Conservation (phyloP, 2,329 filamentous ascomycete species). For the Hysterium pulicare region DNA sequence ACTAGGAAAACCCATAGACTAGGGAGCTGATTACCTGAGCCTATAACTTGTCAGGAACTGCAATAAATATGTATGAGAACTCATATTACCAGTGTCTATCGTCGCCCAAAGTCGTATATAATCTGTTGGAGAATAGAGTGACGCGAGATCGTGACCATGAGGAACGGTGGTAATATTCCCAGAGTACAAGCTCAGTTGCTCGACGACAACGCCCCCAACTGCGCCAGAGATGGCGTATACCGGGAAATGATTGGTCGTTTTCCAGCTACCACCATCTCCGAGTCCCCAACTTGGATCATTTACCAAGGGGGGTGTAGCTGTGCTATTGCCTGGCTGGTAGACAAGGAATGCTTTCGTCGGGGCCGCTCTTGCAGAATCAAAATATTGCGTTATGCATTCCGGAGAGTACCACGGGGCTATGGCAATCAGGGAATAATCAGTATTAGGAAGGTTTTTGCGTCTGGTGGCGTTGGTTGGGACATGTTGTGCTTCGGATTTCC, state of each 20-base stretch:
- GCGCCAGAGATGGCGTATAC: slow-evolving; percentile 75
- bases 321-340: slow-evolving; percentile 48
- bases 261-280: slow-evolving; percentile 69
- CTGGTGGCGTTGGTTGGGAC: slow-evolving; percentile 75
- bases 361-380: slow-evolving; percentile 60
- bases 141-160: slow-evolving; percentile 35
- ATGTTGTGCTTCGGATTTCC: slow-evolving; percentile 58
- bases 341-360: slow-evolving; percentile 57
- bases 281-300: slow-evolving; percentile 68
- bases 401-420: slow-evolving; percentile 81
- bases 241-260: slow-evolving; percentile 66
- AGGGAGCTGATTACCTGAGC: slow-evolving; percentile 59
- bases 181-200: slow-evolving; percentile 71
- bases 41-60: slow-evolving; percentile 9
- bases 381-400: slow-evolving; percentile 70
- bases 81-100: slow-evolving; percentile 44
- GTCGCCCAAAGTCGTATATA: slow-evolving; percentile 52
- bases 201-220: slow-evolving; percentile 66
- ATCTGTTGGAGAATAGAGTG: slow-evolving; percentile 39
- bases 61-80: slow-evolving; percentile 3
- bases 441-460: slow-evolving; percentile 60
- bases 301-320: slow-evolving; percentile 61
- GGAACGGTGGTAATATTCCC: slow-evolving; percentile 61
- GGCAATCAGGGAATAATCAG: slow-evolving; percentile 71
- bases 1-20: slow-evolving; percentile 77